Conservation (phyloP, 208 protist genomes). For the Trypanosoma mega region DNA sequence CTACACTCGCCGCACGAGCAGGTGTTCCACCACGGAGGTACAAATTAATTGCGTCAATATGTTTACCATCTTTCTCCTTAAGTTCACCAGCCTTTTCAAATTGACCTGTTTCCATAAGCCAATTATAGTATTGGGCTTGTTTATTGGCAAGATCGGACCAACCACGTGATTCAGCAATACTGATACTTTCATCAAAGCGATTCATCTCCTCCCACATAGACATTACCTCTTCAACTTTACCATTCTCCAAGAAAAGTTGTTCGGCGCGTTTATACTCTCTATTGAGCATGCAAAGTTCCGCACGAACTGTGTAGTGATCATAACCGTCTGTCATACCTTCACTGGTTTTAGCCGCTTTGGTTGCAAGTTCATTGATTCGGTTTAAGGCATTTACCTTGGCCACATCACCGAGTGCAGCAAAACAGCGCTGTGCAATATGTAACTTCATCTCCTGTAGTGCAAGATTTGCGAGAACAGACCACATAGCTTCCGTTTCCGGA, state of each 20-base stretch:
- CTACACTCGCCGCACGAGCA: slow-evolving; percentile 90
- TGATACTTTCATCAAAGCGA: slow-evolving; percentile 91
- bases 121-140: slow-evolving; percentile 91
- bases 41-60: slow-evolving; percentile 94
- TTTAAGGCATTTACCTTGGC: slow-evolving; percentile 91
- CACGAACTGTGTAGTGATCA: slow-evolving; percentile 90
- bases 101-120: slow-evolving; percentile 95
- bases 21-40: slow-evolving; percentile 95
- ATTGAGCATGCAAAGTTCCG: slow-evolving; percentile 88
- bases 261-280: slow-evolving; percentile 93
- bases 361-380: slow-evolving; percentile 84
- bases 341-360: slow-evolving; percentile 53
- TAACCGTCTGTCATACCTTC: slow-evolving; percentile 73
- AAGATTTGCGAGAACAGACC: slow-evolving; percentile 84
- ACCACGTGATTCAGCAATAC: slow-evolving; percentile 80
- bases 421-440: slow-evolving; percentile 95
- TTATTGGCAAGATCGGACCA: slow-evolving; percentile 86
- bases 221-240: slow-evolving; percentile 93
- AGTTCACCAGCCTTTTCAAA: slow-evolving; percentile 95
- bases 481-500: slow-evolving; percentile 95
- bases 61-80: slow-evolving; percentile 94
- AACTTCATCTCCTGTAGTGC: slow-evolving; percentile 89
- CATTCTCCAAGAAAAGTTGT: slow-evolving; percentile 94
- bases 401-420: slow-evolving; percentile 94
- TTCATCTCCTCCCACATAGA: slow-evolving; percentile 96